A percentile compares a stretch with the other conserved stretches of the same genome.
Conservation (phyloP, 306 rosid species). For the Prunus mira region DNA sequence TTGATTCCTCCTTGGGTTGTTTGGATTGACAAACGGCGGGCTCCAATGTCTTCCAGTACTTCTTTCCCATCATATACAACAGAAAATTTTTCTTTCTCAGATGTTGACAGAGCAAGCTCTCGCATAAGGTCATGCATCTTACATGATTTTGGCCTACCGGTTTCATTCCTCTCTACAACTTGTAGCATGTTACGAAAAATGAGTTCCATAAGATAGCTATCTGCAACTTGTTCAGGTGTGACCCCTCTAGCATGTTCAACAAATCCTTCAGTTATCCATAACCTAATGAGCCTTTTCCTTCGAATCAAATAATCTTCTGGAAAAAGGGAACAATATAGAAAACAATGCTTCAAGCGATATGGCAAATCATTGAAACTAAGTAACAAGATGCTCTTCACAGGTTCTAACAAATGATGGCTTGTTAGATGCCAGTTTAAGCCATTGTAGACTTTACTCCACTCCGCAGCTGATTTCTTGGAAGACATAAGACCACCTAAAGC, state of each 20-base stretch:
- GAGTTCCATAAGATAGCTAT: conserved; percentile 22
- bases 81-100: conserved; percentile 11
- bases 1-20: background rate
- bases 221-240: conserved; percentile 15
- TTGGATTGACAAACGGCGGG: conserved; percentile 10
- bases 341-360: conserved; percentile 19
- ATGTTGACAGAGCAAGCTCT: conserved; percentile 12
- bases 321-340: conserved; percentile 15
- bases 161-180: background rate
- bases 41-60: background rate
- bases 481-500: conserved; percentile 25
- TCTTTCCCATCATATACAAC: background rate
- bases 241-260: background rate
- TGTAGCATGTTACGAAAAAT: conserved; percentile 16
- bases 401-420: background rate
- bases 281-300: background rate
- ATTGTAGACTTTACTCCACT: conserved; percentile 19
- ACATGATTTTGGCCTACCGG: background rate
- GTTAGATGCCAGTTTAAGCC: conserved; percentile 15
- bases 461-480: conserved; percentile 9
- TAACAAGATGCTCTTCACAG: conserved; percentile 14
- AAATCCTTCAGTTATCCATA: conserved; percentile 28
- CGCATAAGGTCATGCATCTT: conserved; percentile 28
- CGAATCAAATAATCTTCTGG: conserved; percentile 23
- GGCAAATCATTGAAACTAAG: conserved; percentile 31